These are phyloP conservation scores for Mucor piriformis DNA, from an alignment of 371 early-diverging fungal species.

Conservation along the genomic window DNA sequence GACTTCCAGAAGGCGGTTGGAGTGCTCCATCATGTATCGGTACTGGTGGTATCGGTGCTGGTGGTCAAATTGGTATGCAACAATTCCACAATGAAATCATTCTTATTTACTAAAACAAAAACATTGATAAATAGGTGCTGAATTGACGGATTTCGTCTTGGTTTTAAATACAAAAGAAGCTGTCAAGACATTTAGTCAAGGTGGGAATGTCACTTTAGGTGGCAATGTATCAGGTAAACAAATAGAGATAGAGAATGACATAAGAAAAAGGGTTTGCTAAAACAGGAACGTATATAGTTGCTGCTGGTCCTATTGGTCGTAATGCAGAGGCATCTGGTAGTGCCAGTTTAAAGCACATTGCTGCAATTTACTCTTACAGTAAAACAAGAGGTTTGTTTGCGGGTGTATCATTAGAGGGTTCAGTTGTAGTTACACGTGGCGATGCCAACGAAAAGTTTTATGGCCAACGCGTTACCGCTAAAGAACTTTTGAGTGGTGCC, in stretches of 20 bases:
- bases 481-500: slow-evolving; percentile 79
- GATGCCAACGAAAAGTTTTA: slow-evolving; percentile 94
- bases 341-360: slow-evolving; percentile 73
- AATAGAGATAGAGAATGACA: neutral
- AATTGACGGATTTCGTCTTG: slow-evolving; percentile 93
- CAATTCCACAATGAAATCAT: too few relatives aligned
- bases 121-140: too few relatives aligned
- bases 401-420: slow-evolving; percentile 94
- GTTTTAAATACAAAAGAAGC: slow-evolving; percentile 86
- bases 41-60: slow-evolving; percentile 84
- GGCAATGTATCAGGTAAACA: slow-evolving; percentile 79
- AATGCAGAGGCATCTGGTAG: slow-evolving; percentile 92
- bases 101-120: too few relatives aligned
- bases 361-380: slow-evolving; percentile 92
- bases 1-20: slow-evolving; percentile 63
- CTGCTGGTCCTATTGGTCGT: slow-evolving; percentile 92
- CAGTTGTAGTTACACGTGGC: slow-evolving; percentile 88
- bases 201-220: slow-evolving; percentile 94
- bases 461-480: slow-evolving; percentile 78
- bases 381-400: slow-evolving; percentile 93
- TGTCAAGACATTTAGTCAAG: slow-evolving; percentile 88
- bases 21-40: slow-evolving; percentile 81
- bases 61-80: slow-evolving; percentile 83
- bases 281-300: slow-evolving; percentile 81
- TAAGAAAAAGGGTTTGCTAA: neutral